phyloP scores from a whole-genome alignment of 768 basidiomycete genomes.

The Pisolithus marmoratus region DNA sequence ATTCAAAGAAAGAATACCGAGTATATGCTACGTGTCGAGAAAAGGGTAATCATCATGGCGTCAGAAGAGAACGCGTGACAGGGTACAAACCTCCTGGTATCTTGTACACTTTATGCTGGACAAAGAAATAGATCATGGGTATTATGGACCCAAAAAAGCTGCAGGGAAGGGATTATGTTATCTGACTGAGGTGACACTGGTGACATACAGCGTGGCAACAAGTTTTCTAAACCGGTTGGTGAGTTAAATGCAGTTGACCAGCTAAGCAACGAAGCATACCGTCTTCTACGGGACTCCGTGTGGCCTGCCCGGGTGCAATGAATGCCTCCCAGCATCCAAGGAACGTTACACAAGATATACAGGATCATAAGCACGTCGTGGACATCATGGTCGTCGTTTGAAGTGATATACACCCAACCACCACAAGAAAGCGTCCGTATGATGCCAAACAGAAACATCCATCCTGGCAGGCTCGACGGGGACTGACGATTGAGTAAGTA shows the following conservation, averaged over 20 bases:
- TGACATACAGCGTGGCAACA: conserved; percentile 46
- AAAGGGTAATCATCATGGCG: not conserved
- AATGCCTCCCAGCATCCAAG: conserved; percentile 82
- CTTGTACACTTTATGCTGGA: conserved; percentile 76
- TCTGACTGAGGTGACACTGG: not conserved
- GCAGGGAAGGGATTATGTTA: not conserved
- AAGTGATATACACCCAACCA: conserved; percentile 91
- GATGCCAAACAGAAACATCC: conserved; percentile 58
- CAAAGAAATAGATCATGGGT: conserved; percentile 78
- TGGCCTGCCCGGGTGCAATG: conserved; percentile 43
- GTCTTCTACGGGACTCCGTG: conserved; percentile 38
- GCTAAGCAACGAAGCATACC: conserved; percentile 35
- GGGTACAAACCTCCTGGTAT: conserved; percentile 67
- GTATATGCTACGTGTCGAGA: conserved; percentile 61
- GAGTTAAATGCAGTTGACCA: not conserved
- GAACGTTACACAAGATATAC: conserved; percentile 79
- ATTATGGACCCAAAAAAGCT: conserved; percentile 70
- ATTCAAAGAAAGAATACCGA: conserved; percentile 81
- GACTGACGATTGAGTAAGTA: conserved; percentile 50
- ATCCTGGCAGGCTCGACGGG: conserved; percentile 38
- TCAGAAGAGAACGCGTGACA: not conserved
- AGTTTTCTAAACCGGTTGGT: conserved; percentile 35
- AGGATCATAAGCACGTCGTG: conserved; percentile 88
- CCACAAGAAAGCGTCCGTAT: conserved; percentile 77
- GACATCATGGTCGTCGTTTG: conserved; percentile 72